Percentiles rank a stretch among this genome's conserved stretches.
These are phyloP conservation scores for Fraxinus latifolia DNA, from an alignment of 305 asterid genomes.

Conservation along the genomic window DNA sequence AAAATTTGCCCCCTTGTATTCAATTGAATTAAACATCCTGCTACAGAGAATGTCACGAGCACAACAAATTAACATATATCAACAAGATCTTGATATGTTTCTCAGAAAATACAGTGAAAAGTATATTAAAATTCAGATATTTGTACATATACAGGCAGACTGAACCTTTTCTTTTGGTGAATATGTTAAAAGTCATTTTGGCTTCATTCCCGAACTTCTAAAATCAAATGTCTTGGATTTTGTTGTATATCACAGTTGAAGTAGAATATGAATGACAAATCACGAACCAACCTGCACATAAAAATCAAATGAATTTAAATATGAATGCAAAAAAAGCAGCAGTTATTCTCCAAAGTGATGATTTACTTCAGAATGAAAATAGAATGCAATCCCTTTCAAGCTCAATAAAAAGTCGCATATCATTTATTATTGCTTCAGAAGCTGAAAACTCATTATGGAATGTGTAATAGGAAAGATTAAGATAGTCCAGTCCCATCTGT, in stretches of 20 bases:
- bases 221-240: background rate
- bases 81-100: background rate
- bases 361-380: background rate
- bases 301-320: background rate
- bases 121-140: background rate
- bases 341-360: background rate
- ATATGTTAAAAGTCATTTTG: background rate
- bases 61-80: background rate
- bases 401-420: background rate
- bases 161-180: background rate
- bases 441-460: background rate
- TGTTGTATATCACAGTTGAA: background rate
- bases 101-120: background rate
- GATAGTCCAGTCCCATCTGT: background rate
- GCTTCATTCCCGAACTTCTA: background rate
- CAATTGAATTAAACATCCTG: background rate
- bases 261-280: background rate
- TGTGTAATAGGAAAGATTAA: background rate
- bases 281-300: background rate
- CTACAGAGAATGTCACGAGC: background rate
- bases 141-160: background rate
- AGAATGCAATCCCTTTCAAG: background rate
- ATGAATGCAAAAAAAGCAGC: background rate
- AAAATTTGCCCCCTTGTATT: background rate
- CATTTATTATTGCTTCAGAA: background rate